Conservation (phyloP, 108 stramenopile species). For the Epithemia pelagica region DNA sequence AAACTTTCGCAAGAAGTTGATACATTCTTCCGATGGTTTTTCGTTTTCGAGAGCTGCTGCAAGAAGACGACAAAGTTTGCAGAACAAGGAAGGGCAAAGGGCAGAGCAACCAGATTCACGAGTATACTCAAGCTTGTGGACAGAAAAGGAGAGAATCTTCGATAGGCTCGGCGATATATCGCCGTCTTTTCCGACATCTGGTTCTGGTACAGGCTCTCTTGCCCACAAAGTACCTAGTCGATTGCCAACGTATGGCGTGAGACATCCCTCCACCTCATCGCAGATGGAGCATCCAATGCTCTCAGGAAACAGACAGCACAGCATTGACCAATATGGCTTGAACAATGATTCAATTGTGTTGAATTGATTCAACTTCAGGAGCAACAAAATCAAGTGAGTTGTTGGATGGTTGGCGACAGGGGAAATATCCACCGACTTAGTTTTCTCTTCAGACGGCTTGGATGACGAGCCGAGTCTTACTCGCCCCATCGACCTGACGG, state of each 20-base stretch:
- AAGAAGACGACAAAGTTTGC: slow-evolving; percentile 50
- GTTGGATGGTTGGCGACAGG: slow-evolving; percentile 9
- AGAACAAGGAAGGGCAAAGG: slow-evolving; percentile 42
- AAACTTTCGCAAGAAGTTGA: slow-evolving; percentile 36
- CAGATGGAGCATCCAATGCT: slow-evolving; percentile 26
- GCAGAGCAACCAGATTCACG: slow-evolving; percentile 47
- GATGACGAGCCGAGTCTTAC: slow-evolving; percentile 1
- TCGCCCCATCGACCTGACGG: not conserved
- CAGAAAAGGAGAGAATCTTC: not conserved
- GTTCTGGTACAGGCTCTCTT: not conserved
- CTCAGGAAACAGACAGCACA: slow-evolving; percentile 19
- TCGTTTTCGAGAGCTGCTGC: slow-evolving; percentile 11
- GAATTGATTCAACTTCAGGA: slow-evolving; percentile 26
- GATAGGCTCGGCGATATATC: not conserved
- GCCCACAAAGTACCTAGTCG: not conserved
- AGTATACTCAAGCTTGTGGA: slow-evolving; percentile 4
- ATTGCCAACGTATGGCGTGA: not conserved
- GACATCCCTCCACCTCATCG: slow-evolving; percentile 14
- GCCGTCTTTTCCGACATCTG: too few species aligned
- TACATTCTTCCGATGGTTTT: slow-evolving; percentile 5
- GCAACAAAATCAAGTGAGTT: slow-evolving; percentile 13
- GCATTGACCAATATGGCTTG: slow-evolving; percentile 12
- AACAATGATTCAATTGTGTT: slow-evolving; percentile 7
- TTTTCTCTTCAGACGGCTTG: slow-evolving; percentile 15
- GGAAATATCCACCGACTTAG: slow-evolving; percentile 11